Base-by-base conservation (phyloP, 1,284 basidiomycete species). In the Crucibulum parvulum region DNA sequence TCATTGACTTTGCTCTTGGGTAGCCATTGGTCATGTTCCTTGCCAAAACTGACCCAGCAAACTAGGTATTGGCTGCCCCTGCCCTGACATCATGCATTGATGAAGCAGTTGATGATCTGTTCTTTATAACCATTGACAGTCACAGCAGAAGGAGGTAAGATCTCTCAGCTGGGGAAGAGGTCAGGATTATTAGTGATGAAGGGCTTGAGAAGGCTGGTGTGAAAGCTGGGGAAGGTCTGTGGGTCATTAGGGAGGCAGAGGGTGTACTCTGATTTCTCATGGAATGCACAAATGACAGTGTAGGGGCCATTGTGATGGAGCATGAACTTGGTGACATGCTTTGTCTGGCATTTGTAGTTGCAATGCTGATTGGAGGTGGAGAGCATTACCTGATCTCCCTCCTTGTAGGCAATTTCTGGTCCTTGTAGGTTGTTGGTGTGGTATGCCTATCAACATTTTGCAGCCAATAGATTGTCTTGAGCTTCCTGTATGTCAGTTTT, bases 1-100 rank as follows among this genome's bases (percentile, higher is more conserved):
- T 75, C 64, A 13, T 66, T 60, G 2, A 74, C 45, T 43, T 65
- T 54, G 0, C 53, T 31, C 0, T 63, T 57, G 0, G 69, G 50
- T 0, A 74, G 37, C 74, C 72, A 75, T 11, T 65, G 54, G 24
- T 74, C 62, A 39, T 71, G 61, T 16, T 67, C 69, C 1, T 54
- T 36, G 0, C 55, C 58, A 52, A 51, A 67, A 10, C 66, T 64
- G 1, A 58, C 47, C 64, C 62, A 67, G 7, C 57, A 31, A 0
- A 69, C 64, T 3, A 59, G 48, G 53, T 67, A 67, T 53, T 67
- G 64, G 7, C 38, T 55, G 2, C 70, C 68, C 0, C 63, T 37
- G 0, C 73, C 72, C 0, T 55, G 39, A 0, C 39, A 37, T 0
- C 61, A 47, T 31, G 61, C 62, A 47, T 75, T 66, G 0, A 75